A percentile compares a stretch with the other conserved stretches of the same genome.
Conservation (phyloP, 768 basidiomycete species). For the Boletus vermiculosoides region DNA sequence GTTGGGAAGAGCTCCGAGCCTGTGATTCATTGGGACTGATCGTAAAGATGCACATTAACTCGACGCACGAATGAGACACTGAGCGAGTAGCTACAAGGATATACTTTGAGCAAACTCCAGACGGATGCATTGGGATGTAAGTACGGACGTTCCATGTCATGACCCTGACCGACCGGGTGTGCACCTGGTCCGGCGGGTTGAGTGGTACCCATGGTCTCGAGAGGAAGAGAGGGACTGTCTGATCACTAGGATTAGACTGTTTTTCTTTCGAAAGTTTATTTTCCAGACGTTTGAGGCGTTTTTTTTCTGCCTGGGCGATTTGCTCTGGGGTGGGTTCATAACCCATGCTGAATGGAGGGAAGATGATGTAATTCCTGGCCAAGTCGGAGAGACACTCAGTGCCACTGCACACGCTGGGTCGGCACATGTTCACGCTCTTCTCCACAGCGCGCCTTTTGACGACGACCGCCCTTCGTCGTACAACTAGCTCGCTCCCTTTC, state of each 20-base stretch:
- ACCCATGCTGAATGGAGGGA: constrained; percentile 3
- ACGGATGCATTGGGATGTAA: background rate
- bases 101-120: constrained; percentile 1
- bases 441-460: constrained; percentile 20
- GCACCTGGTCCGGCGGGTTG: background rate
- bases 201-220: constrained; percentile 38
- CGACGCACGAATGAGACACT: constrained; percentile 73
- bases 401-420: background rate
- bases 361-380: constrained; percentile 18
- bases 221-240: constrained; percentile 11
- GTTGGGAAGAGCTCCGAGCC: constrained; percentile 81
- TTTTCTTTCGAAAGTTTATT: constrained; percentile 36
- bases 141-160: constrained; percentile 83
- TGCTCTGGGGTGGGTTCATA: constrained; percentile 52
- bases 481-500: background rate
- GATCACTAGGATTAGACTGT: constrained; percentile 8
- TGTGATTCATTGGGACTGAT: constrained; percentile 27
- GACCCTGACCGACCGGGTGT: constrained; percentile 43
- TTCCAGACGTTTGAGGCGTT: constrained; percentile 42
- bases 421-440: constrained; percentile 31
- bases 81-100: constrained; percentile 62
- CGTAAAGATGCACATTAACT: background rate
- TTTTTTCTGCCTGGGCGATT: constrained; percentile 50
- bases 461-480: constrained; percentile 17
- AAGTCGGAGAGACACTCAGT: background rate